phyloP scores from a whole-genome alignment of 768 basidiomycete species.

The Chlorophyllum brunneum region DNA sequence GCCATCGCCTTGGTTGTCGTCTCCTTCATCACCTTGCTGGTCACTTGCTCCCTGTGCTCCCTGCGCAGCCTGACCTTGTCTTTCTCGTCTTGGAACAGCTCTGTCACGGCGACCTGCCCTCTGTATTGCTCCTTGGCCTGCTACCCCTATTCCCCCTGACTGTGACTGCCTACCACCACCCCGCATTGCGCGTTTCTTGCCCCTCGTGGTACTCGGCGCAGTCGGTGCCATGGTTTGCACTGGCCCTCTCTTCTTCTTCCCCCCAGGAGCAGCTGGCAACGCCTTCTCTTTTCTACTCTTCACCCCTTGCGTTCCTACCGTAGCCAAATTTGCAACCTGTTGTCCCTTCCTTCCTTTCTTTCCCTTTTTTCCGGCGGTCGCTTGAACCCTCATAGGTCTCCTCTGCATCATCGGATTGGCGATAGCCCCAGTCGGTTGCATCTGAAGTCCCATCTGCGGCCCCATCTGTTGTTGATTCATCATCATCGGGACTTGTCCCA shows the following conservation, averaged over 20 bases:
- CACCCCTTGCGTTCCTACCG: not conserved
- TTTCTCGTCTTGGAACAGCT: no score
- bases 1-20: not conserved
- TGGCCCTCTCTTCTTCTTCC: not conserved
- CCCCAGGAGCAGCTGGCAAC: slow-evolving; percentile 4
- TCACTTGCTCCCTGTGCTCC: no score
- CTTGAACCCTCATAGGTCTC: no score
- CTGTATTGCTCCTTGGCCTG: no score
- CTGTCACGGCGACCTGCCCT: no score
- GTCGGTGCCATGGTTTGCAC: not conserved
- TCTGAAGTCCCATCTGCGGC: slow-evolving; percentile 13
- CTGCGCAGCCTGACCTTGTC: no score
- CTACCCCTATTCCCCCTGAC: not conserved
- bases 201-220: no score
- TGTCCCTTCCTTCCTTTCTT: not conserved
- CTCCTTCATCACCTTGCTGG: no score
- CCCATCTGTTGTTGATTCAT: no score
- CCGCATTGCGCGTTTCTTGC: no score
- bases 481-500: no score
- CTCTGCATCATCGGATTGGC: not conserved
- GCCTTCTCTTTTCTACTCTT: slow-evolving; percentile 4
- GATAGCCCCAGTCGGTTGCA: not conserved
- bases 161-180: no score
- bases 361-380: not conserved
- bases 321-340: not conserved